phyloP scores from a whole-genome alignment of 1,139 yeast genomes.

The Zhuliangozyma parablackwelliae region DNA sequence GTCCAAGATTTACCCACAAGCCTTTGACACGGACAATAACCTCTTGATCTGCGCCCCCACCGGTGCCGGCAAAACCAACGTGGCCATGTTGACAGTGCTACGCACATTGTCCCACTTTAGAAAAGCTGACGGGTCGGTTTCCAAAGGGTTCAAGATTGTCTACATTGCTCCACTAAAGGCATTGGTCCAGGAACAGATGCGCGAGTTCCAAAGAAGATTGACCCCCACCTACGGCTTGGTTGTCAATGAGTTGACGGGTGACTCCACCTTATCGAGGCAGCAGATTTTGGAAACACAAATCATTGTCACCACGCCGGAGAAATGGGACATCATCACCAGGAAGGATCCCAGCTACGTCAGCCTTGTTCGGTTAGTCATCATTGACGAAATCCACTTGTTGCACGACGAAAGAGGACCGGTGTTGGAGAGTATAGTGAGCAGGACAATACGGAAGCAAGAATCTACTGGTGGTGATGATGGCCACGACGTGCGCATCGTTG shows the following conservation, averaged over 20 bases:
- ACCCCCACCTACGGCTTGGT: conserved; percentile 57
- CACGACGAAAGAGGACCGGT: conserved; percentile 98
- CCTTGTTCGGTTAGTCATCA: conserved; percentile 67
- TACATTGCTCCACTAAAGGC: conserved; percentile 95
- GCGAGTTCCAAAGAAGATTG: conserved; percentile 75
- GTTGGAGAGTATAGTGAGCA: conserved; percentile 77
- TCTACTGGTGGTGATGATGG: conserved; percentile 24
- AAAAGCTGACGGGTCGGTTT: conserved; percentile 43
- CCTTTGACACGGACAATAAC: conserved; percentile 68
- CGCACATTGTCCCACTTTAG: conserved; percentile 57
- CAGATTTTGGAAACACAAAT: conserved; percentile 80
- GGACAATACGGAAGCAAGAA: conserved; percentile 54
- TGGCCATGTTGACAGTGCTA: conserved; percentile 77
- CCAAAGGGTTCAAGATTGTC: conserved; percentile 67
- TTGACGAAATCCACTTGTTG: conserved; percentile 89
- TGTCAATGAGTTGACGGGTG: conserved; percentile 91
- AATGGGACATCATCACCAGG: conserved; percentile 95
- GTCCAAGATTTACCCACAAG: conserved; percentile 74
- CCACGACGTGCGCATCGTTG: conserved; percentile 61
- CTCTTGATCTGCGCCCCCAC: conserved; percentile 92
- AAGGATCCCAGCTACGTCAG: conserved; percentile 56
- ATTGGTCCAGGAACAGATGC: conserved; percentile 89
- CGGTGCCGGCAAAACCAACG: conserved; percentile 98
- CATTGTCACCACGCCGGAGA: conserved; percentile 90
- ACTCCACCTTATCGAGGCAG: conserved; percentile 68